These are phyloP conservation scores for Annulohypoxylon stygium DNA, from an alignment of 495 filamentous ascomycete species.

Conservation along the genomic window DNA sequence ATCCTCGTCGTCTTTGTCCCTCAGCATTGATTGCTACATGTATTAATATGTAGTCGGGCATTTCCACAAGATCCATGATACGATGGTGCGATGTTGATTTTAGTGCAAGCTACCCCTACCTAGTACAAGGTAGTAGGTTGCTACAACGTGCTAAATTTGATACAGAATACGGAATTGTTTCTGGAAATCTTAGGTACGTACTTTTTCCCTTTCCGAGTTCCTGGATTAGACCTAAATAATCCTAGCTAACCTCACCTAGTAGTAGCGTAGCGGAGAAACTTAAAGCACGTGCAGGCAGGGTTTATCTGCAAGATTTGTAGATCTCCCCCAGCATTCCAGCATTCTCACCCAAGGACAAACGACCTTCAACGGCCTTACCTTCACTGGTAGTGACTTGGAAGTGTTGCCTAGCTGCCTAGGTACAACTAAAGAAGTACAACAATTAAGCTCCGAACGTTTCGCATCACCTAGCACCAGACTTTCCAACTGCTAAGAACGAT, in stretches of 20 bases:
- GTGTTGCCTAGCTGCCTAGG: neutral
- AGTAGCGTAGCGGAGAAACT: constrained; percentile 9
- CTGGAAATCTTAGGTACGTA: constrained; percentile 3
- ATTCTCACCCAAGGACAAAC: constrained; percentile 14
- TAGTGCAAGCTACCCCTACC: no score
- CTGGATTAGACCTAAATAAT: neutral
- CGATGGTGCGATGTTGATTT: constrained; percentile 2
- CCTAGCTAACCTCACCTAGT: neutral
- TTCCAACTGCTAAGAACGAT: no score
- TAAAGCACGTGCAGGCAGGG: constrained; percentile 38
- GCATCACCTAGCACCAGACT: no score
- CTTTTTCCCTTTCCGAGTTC: constrained; percentile 16
- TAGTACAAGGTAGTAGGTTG: no score
- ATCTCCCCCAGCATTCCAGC: constrained; percentile 24
- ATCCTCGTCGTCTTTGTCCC: neutral
- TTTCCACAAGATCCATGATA: neutral
- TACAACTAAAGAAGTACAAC: neutral
- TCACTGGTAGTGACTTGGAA: no score
- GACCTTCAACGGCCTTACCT: neutral
- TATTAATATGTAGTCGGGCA: neutral
- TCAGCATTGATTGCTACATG: neutral
- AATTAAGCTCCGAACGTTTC: no score
- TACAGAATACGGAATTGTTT: neutral
- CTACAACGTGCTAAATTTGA: neutral
- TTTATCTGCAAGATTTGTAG: constrained; percentile 40